These are phyloP conservation scores for Aspergillus flavus DNA, from an alignment of 2,329 filamentous ascomycete species.

Conservation along the genomic window DNA sequence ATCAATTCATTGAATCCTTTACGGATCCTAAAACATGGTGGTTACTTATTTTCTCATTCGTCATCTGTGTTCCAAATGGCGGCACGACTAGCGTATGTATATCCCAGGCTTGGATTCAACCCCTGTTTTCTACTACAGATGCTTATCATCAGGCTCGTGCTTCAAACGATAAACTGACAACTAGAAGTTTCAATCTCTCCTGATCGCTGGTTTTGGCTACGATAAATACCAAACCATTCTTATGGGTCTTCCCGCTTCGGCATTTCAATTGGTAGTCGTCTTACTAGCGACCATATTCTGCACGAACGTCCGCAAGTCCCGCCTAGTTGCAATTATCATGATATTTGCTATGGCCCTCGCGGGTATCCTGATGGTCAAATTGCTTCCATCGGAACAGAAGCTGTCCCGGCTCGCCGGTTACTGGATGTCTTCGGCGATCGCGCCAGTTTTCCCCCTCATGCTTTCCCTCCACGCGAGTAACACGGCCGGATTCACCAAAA, in stretches of 20 bases:
- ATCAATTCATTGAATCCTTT: slow-evolving; percentile 35
- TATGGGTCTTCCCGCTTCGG: slow-evolving; percentile 22
- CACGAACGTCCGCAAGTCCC: slow-evolving; percentile 20
- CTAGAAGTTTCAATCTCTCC: slow-evolving; percentile 19
- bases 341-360: slow-evolving; percentile 22
- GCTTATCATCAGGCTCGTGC: not conserved
- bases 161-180: not conserved
- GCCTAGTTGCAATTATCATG: slow-evolving; percentile 16
- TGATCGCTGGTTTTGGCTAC: slow-evolving; percentile 27
- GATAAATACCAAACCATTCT: slow-evolving; percentile 26
- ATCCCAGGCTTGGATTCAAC: no score
- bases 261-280: slow-evolving; percentile 23
- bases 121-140: not conserved
- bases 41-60: slow-evolving; percentile 27
- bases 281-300: slow-evolving; percentile 20
- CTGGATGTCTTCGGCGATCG: slow-evolving; percentile 22
- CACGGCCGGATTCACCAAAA: slow-evolving; percentile 23
- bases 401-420: slow-evolving; percentile 23
- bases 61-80: slow-evolving; percentile 21
- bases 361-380: slow-evolving; percentile 26
- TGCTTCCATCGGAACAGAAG: slow-evolving; percentile 17
- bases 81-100: slow-evolving; percentile 21
- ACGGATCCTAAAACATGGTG: slow-evolving; percentile 36
- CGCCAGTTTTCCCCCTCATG: slow-evolving; percentile 24
- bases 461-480: slow-evolving; percentile 19